Percentiles rank a stretch among this genome's conserved stretches.
Conservation (phyloP, 2,329 filamentous ascomycete species). For the Venturia pyrina region DNA sequence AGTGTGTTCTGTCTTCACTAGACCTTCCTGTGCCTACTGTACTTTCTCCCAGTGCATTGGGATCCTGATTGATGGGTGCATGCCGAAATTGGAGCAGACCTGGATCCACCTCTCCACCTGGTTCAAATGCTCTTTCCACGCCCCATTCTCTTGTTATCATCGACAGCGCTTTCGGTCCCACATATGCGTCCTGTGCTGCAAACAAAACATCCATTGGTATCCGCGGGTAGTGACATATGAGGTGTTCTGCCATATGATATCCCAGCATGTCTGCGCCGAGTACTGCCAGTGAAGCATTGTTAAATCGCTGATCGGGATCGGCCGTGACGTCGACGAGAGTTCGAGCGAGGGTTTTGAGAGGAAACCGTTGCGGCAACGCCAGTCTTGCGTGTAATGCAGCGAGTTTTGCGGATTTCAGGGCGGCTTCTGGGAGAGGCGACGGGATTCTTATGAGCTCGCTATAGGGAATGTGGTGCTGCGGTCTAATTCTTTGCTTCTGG, state of each 20-base stretch:
- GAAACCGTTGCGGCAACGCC: conserved; percentile 68
- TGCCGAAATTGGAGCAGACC: conserved; percentile 73
- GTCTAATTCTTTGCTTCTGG: background rate
- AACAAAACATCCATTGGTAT: conserved; percentile 83
- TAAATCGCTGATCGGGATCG: conserved; percentile 69
- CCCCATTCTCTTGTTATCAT: conserved; percentile 79
- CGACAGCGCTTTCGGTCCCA: conserved; percentile 63
- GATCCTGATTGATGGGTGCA: conserved; percentile 26
- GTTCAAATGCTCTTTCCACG: conserved; percentile 75
- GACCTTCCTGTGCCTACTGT: background rate
- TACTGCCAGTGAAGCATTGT: conserved; percentile 75
- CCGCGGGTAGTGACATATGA: conserved; percentile 82
- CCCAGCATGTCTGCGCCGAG: conserved; percentile 75
- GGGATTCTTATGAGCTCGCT: conserved; percentile 37
- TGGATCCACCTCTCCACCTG: conserved; percentile 84
- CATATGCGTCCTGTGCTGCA: conserved; percentile 74
- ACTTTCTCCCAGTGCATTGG: background rate
- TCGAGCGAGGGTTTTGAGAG: conserved; percentile 75
- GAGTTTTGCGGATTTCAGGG: conserved; percentile 72
- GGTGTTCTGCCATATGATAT: conserved; percentile 81
- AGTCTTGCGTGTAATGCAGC: conserved; percentile 86
- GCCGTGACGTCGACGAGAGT: conserved; percentile 79
- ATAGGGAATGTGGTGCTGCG: background rate
- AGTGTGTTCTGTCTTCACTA: conserved; percentile 24
- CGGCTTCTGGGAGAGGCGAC: conserved; percentile 60